Base-by-base conservation (phyloP, 192 early-diverging fungal genomes). In the Coemansia sp. region DNA sequence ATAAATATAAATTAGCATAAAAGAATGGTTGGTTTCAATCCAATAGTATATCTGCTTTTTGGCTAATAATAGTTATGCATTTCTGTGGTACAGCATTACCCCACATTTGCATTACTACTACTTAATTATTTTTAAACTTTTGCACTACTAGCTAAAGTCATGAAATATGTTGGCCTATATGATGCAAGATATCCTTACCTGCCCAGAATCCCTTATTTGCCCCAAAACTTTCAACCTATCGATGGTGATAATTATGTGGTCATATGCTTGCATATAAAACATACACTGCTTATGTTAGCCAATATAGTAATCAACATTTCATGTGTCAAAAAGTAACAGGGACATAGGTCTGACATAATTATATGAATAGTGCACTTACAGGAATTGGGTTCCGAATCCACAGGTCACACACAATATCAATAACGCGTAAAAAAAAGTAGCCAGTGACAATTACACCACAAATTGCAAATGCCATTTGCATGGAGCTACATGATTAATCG, bases 131-230 rank as follows among this genome's bases (percentile, higher is more conserved):
- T 5, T 31, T 31, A 7, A 31, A 3, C 7, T 31, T 5, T 31
- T 31, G 7, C 7, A 31, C 8, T 12, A 9, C 10, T 12, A 9
- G 8, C 34, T 9, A 38, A 38, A 9, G 5, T 12, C 34, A 9
- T 9, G 10, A 4, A 38, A 7, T 38, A 9, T 9, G 6, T 9
- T 38, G 10, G 10, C 34, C 1, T 38, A 38, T 9, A 38, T 38
- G 10, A 5, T 30, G 19, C 7, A 2, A 2, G 21, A 10, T 7
- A 16, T 28, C 44, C 70, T 58, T 79, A 74, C 76, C 89, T 66
- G 82, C 82, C 82, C 82, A 83, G 34, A 54, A 63, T 21, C 82
- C 77, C 27, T 79, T 68, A 30, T 67, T 53, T 2, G 69, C 73
- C 7, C 82, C 82, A 76, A 83, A 83, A 14, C 70, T 69, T 26